Evolutionary conservation across 2,329 filamentous ascomycete species (phyloP).

Genomic region (Paracoccidioides brasiliensis): DNA sequence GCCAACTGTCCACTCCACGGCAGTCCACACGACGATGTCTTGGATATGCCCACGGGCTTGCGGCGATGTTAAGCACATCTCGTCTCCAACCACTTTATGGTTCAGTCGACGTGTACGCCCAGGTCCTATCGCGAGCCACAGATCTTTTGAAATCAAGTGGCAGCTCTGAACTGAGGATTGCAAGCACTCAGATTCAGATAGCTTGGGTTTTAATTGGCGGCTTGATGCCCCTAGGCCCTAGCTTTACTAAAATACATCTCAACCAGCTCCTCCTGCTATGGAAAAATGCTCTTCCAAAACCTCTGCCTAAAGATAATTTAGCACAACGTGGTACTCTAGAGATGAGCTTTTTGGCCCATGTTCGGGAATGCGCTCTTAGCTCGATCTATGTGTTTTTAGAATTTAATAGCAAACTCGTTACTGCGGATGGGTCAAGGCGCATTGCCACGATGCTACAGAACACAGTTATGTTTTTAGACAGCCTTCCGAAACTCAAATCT

Average conservation of each 20-base stretch:
- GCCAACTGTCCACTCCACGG: slow-evolving; percentile 58
- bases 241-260: slow-evolving; percentile 97
- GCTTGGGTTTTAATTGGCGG: slow-evolving; percentile 96
- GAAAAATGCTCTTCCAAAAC: slow-evolving; percentile 94
- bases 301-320: slow-evolving; percentile 83
- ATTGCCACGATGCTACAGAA: slow-evolving; percentile 92
- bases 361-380: slow-evolving; percentile 84
- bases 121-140: slow-evolving; percentile 81
- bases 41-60: slow-evolving; percentile 82
- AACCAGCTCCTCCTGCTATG: slow-evolving; percentile 85
- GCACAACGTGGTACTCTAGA: slow-evolving; percentile 73
- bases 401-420: slow-evolving; percentile 83
- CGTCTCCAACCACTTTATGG: slow-evolving; percentile 80
- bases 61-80: slow-evolving; percentile 80
- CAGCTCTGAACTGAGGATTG: slow-evolving; percentile 77
- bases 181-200: slow-evolving; percentile 90
- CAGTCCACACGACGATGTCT: slow-evolving; percentile 74
- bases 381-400: slow-evolving; percentile 86
- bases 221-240: slow-evolving; percentile 88
- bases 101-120: slow-evolving; percentile 87
- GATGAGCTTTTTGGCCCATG: slow-evolving; percentile 83
- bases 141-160: slow-evolving; percentile 84
- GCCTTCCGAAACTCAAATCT: slow-evolving; percentile 67
- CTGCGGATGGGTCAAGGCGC: slow-evolving; percentile 83
- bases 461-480: slow-evolving; percentile 78